Evolutionary conservation across 805 yeast species (phyloP), one percentile per base, ranked within the genome.

Genomic region (Yarrowia hollandica): DNA sequence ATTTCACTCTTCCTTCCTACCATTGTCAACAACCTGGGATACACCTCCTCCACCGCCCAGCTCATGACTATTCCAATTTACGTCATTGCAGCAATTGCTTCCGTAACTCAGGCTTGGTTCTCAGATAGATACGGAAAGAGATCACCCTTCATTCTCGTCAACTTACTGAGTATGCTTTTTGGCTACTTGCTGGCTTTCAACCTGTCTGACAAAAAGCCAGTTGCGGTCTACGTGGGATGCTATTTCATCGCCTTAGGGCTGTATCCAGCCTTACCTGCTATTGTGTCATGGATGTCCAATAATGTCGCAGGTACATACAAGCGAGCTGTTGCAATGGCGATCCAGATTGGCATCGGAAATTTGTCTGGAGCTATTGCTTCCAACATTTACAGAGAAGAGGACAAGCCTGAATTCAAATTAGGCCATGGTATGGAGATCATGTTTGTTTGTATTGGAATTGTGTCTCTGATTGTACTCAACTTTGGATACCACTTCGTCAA

Each of bases 311-410:
- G 85, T 14, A 84, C 82, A 64, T 68, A 77, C 23, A 74, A 85
- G 66, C 80, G 82, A 62, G 75, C 78, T 18, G 77, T 77, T n/a
- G 81, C 80, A 14, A 75, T 82, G 35, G 82, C 81, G 3, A 74
- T 78, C 72, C 81, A 81, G 62, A 77, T 83, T 65, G 86, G 86
- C 1, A 79, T 82, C 65, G 86, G 86, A 61, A 82, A 82, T 69
- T 78, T 82, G 63, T 86, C 86, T 52, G 86, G 86, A 64, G 82
- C 82, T 63, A 76, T 82, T 60, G 71, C 85, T 22, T 67, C 84
- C 4, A 82, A 75, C 63, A 71, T 82, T 23, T 82, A 81, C 70
- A 74, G 82, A 60, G 66, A 78, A 22, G 64, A 68, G 26, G 85
- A 82, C 62, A 74, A 84, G 15, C 87, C 87, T 26, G 70, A 72